These are phyloP conservation scores for Erodium trifolium DNA, from an alignment of 441 rosid species.

Conservation along the genomic window DNA sequence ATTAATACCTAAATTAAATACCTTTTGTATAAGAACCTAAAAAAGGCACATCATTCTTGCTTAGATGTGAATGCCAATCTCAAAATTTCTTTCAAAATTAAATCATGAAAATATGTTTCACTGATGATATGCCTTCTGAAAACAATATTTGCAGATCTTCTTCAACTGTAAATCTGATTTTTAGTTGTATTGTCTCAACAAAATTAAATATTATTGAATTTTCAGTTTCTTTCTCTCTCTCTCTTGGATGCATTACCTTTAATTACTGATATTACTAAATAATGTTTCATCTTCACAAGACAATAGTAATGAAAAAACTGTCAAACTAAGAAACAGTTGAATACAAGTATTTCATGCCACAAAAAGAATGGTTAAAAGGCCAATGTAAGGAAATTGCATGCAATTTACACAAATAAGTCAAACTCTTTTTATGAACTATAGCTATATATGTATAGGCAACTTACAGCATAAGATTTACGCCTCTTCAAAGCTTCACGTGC, in stretches of 20 bases:
- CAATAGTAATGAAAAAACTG: not conserved
- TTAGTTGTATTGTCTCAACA: not conserved
- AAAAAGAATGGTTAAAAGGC: not conserved
- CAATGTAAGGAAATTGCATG: not conserved
- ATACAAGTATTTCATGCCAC: not conserved
- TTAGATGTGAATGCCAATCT: not conserved
- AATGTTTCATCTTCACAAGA: not conserved
- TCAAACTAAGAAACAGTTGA: not conserved
- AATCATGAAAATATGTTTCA: not conserved
- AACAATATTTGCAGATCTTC: not conserved
- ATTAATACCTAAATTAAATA: not conserved
- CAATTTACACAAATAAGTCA: not conserved
- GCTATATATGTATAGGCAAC: too few relatives aligned
- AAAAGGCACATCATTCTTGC: too few relatives aligned
- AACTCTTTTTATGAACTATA: too few relatives aligned
- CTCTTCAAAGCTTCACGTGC: too few relatives aligned
- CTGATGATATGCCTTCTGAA: not conserved
- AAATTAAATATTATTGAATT: too few relatives aligned
- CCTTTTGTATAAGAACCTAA: too few relatives aligned
- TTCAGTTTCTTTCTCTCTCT: not conserved
- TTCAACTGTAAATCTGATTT: not conserved
- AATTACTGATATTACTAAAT: not conserved
- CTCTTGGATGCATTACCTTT: not conserved
- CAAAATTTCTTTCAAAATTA: not conserved
- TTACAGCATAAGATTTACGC: too few relatives aligned